A percentile compares a stretch with the other conserved stretches of the same genome.
phyloP scores from a whole-genome alignment of 495 filamentous ascomycete genomes.

The Geopyxis carbonaria region DNA sequence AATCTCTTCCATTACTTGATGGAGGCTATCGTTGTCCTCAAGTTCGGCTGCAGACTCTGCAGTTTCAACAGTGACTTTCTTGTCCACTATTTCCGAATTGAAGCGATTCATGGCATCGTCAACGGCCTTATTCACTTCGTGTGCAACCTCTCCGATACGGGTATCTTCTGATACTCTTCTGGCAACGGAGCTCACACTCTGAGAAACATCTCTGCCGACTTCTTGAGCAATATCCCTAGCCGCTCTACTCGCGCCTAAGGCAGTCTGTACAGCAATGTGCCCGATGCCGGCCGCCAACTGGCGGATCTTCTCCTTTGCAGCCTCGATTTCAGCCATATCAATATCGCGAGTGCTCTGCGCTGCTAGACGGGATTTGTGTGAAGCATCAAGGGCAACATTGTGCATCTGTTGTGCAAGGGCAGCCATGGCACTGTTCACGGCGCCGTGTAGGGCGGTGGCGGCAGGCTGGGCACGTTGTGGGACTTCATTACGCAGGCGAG shows the following conservation, averaged over 20 bases:
- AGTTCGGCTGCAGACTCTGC: not conserved
- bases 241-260: conserved; percentile 13
- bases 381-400: conserved; percentile 29
- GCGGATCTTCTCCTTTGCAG: conserved; percentile 29
- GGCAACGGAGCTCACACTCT: not conserved
- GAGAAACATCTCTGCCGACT: conserved; percentile 7
- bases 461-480: conserved; percentile 22
- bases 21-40: too few species aligned
- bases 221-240: conserved; percentile 13
- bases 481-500: conserved; percentile 12
- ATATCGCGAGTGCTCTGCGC: conserved; percentile 27
- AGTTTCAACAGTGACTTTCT: not conserved
- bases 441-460: conserved; percentile 29
- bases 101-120: conserved; percentile 1
- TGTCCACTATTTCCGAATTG: not conserved
- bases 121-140: not conserved
- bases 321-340: conserved; percentile 30
- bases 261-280: conserved; percentile 25
- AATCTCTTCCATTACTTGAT: not conserved
- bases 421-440: conserved; percentile 29
- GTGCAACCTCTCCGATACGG: conserved; percentile 6
- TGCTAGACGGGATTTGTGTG: conserved; percentile 27
- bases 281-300: conserved; percentile 33
- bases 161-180: too few species aligned
- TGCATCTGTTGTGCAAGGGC: conserved; percentile 31